Percentiles rank a stretch among this genome's conserved stretches.
Evolutionary conservation across 1,284 basidiomycete species (phyloP).

Genomic region (Pyrrhoderma lamaoense): DNA sequence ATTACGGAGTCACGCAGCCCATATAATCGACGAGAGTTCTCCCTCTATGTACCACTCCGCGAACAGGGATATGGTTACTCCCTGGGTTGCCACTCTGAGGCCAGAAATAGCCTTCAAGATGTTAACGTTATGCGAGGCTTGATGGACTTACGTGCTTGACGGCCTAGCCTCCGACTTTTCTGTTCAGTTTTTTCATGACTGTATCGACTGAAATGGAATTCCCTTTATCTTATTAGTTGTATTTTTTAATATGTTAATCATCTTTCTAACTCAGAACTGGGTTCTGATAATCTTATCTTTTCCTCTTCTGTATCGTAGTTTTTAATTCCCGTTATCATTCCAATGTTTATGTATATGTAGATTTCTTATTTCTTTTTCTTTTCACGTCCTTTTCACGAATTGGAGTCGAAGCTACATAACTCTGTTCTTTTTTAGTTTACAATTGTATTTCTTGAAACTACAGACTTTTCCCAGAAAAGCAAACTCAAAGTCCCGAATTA

Average conservation of each 20-base stretch:
- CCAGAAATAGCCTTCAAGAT: background rate
- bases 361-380: no score
- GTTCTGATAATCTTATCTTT: background rate
- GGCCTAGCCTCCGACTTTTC: background rate
- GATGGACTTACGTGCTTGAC: conserved; percentile 8
- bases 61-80: background rate
- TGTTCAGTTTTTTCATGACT: no score
- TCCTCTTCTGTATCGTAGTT: background rate
- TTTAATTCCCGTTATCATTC: no score
- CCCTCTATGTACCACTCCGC: conserved; percentile 9
- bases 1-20: background rate
- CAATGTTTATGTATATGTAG: no score
- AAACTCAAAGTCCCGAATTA: no score
- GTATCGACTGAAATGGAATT: no score
- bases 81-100: background rate
- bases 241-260: background rate
- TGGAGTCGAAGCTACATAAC: no score
- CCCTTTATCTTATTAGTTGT: background rate
- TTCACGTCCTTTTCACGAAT: no score
- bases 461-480: no score
- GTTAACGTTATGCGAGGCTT: conserved; percentile 6
- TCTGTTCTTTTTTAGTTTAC: no score
- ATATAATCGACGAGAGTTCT: conserved; percentile 13
- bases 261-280: background rate
- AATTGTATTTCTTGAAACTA: no score